Evolutionary conservation across 805 yeast species (phyloP).

Genomic region (Teunomyces cretensis): DNA sequence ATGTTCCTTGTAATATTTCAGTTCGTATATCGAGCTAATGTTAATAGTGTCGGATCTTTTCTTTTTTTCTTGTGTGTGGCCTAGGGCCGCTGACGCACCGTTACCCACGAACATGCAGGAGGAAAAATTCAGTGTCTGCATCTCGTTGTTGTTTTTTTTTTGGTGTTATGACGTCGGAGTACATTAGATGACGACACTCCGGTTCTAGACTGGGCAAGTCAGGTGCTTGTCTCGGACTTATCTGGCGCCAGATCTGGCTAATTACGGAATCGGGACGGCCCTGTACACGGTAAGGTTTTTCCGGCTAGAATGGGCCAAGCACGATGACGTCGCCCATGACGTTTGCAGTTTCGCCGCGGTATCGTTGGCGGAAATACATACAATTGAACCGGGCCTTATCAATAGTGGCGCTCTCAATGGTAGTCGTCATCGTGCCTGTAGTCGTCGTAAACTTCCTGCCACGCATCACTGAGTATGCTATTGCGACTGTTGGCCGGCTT

Average conservation of each 20-base stretch:
- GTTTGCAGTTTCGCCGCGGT: background rate
- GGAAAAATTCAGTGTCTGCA: too few relatives aligned
- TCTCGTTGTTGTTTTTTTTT: background rate
- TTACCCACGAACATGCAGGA: background rate
- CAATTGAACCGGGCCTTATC: conserved; percentile 1
- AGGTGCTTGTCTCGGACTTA: background rate
- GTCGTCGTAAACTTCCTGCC: conserved; percentile 43
- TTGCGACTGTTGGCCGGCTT: background rate
- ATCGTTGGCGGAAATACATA: background rate
- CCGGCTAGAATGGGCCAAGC: background rate
- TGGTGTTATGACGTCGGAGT: background rate
- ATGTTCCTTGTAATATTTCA: too few relatives aligned
- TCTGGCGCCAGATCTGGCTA: background rate
- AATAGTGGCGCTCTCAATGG: conserved; percentile 9
- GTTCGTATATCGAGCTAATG: too few relatives aligned
- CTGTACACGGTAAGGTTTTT: background rate
- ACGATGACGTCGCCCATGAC: conserved; percentile 1
- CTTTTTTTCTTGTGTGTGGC: background rate
- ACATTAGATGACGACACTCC: background rate
- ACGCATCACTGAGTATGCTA: conserved; percentile 24
- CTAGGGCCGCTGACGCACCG: background rate
- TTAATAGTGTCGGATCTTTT: too few relatives aligned
- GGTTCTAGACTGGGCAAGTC: background rate
- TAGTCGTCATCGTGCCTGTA: conserved; percentile 41
- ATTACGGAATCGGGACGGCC: background rate